Conservation (phyloP, 208 protist species). For the Leishmania martiniquensis region DNA sequence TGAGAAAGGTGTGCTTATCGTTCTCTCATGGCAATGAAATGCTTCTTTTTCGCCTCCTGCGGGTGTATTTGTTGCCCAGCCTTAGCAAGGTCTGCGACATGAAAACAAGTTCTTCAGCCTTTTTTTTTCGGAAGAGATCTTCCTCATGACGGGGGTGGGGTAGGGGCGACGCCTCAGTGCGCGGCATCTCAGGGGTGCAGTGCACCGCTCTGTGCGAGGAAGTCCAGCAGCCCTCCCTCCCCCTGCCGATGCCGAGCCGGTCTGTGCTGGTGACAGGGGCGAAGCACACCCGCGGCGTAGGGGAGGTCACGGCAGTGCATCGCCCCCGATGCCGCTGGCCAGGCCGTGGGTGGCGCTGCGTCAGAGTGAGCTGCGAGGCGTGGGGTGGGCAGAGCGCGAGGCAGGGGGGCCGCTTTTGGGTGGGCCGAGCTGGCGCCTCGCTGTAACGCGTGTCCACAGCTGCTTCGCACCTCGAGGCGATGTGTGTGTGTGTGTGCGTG, state of each 20-base stretch:
- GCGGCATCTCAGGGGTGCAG: background rate
- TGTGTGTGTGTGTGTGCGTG: background rate
- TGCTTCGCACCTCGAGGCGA: background rate
- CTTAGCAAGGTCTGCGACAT: background rate
- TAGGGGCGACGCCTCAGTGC: background rate
- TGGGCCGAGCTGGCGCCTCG: background rate
- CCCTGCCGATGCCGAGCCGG: background rate
- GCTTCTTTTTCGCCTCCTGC: background rate
- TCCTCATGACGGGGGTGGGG: background rate
- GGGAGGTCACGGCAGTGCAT: background rate
- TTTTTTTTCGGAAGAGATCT: background rate
- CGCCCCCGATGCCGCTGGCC: background rate
- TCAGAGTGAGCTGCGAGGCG: background rate
- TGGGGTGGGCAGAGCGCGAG: background rate
- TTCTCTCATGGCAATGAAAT: background rate
- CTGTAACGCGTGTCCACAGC: background rate
- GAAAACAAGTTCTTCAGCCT: background rate
- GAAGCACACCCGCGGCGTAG: background rate
- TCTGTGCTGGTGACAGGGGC: background rate
- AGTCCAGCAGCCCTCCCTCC: background rate
- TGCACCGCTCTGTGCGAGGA: background rate
- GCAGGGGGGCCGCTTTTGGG: background rate
- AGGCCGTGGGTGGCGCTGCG: constrained; percentile 2
- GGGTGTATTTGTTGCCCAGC: background rate
- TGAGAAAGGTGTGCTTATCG: background rate